Conservation (phyloP, 352 stramenopile species). For the Phytophthora cryptogea region DNA sequence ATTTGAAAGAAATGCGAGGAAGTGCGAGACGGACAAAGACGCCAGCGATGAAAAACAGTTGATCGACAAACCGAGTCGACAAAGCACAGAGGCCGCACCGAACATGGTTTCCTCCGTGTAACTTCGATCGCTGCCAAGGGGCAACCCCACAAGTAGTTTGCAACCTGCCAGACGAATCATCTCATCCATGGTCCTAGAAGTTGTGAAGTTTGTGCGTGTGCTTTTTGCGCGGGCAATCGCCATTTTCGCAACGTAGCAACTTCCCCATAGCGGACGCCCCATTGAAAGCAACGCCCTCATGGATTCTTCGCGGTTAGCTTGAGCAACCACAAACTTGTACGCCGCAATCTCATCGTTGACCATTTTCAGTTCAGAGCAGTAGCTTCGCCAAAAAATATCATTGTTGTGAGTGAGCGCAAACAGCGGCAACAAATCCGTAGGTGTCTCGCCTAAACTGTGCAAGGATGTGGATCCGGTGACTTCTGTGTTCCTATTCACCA, state of each 20-base stretch:
- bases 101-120: not conserved
- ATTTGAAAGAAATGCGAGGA: not conserved
- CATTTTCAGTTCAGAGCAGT: not conserved
- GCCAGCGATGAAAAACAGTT: not conserved
- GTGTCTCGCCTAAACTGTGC: not conserved
- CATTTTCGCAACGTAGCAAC: not conserved
- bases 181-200: not conserved
- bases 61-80: not conserved
- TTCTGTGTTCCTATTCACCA: not conserved
- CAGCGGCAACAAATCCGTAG: not conserved
- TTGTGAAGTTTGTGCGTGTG: not conserved
- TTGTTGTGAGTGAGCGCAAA: constrained; percentile 1
- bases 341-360: not conserved
- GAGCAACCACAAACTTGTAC: not conserved
- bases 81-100: not conserved
- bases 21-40: not conserved
- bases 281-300: not conserved
- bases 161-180: not conserved
- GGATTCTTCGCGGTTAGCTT: not conserved
- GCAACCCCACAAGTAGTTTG: not conserved
- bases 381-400: not conserved
- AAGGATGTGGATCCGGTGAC: not conserved
- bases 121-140: not conserved
- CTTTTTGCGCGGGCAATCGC: not conserved
- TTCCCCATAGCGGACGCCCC: not conserved